phyloP scores from a whole-genome alignment of 2,329 filamentous ascomycete species.

The Lachnellula subtilissima region DNA sequence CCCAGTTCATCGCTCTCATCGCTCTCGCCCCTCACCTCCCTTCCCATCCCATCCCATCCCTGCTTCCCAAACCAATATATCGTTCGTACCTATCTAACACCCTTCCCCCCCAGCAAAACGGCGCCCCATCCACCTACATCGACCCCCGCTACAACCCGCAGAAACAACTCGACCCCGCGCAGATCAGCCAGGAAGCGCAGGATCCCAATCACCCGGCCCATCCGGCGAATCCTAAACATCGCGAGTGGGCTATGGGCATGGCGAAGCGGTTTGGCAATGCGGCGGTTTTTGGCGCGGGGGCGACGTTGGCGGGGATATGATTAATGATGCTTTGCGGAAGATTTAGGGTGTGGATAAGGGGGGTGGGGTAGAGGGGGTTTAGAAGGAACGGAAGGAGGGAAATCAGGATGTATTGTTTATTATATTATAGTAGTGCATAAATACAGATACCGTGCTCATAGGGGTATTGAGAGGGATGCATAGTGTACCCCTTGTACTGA shows the following conservation, averaged over 20 bases:
- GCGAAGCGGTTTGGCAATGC: slow-evolving; percentile 28
- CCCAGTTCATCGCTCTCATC: no score
- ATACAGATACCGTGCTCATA: no score
- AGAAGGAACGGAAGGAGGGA: no score
- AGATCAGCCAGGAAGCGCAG: slow-evolving; percentile 28
- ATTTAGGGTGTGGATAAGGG: slow-evolving; percentile 4
- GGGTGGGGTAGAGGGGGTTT: no score
- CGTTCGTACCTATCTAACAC: neutral
- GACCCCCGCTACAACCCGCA: slow-evolving; percentile 25
- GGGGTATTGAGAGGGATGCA: no score
- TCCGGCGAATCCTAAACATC: slow-evolving; percentile 29
- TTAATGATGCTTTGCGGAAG: slow-evolving; percentile 20
- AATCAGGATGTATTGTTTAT: no score
- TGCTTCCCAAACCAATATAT: neutral
- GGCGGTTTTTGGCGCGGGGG: slow-evolving; percentile 30
- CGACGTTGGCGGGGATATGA: slow-evolving; percentile 31
- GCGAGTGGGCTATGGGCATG: slow-evolving; percentile 28
- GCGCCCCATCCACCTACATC: slow-evolving; percentile 22
- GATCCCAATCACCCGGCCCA: slow-evolving; percentile 30
- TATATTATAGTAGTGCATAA: no score
- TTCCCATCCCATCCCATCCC: neutral
- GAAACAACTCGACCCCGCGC: slow-evolving; percentile 17
- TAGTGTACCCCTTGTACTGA: no score
- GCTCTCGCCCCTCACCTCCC: no score
- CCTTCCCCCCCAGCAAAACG: slow-evolving; percentile 18